Evolutionary conservation across 345 rosid species (phyloP), one percentile per base, ranked within the genome.

Genomic region (Populus ilicifolia): DNA sequence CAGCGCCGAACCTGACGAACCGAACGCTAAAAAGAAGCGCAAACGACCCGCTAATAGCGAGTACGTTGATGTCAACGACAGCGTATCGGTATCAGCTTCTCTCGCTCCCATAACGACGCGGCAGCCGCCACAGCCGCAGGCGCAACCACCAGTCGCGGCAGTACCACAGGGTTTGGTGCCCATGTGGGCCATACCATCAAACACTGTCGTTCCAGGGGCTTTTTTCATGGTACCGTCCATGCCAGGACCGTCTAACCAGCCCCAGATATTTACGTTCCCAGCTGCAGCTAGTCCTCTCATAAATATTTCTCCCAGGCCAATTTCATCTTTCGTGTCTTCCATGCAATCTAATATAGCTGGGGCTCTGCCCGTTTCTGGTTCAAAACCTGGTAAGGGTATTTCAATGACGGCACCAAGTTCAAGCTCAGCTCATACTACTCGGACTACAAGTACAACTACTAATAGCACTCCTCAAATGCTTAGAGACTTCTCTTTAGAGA

Each of bases 121-220:
- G n/a, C 59, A 21, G 14, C 48, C 63, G 1, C 23, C 23, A 8
- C 59, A 16, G 56, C 65, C 7, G 30, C 80, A 30, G 39, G 77
- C 75, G 70, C 67, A 39, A 44, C 85, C 70, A 67, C 79, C 78
- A 30, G 61, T 66, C n/a, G 76, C 64, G 29, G 73, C 66, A 44
- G 11, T 69, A 13, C 81, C 93, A 14, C 96, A 86, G 80, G 94
- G 93, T n/a, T 75, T 94, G 77, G 84, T 90, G 76, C 95, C 97
- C 9, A 83, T 92, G 90, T 92, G 95, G 95, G 94, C 98, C 54
- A 84, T 94, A 77, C 97, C 93, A 1, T 86, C 96, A 14, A 90
- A 82, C 89, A 82, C 85, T 8, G 81, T 88, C 76, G 84, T 88
- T 78, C 90, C 96, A 1, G 84, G 89, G 0, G 94, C 97, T 16